These are phyloP conservation scores for Cercospora nicotianae DNA, from an alignment of 2,329 filamentous ascomycete species.

Conservation along the genomic window DNA sequence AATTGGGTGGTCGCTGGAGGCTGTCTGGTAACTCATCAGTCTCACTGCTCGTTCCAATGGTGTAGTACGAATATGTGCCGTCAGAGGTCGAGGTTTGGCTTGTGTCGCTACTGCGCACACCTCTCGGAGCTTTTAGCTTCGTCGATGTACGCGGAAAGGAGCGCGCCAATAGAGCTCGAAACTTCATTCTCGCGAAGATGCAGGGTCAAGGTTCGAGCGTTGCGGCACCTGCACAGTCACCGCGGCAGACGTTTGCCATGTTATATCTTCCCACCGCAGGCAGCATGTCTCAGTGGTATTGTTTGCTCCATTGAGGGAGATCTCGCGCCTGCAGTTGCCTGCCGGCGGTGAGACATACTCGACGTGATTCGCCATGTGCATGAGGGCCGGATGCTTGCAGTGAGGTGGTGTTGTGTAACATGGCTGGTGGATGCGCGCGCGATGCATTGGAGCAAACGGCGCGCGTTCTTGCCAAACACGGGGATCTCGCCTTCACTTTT, in stretches of 20 bases:
- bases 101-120: neutral
- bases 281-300: neutral
- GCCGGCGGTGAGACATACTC: neutral
- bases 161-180: neutral
- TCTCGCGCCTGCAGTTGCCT: neutral
- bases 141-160: neutral
- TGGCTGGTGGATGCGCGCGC: neutral
- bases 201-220: neutral
- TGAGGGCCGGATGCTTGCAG: neutral
- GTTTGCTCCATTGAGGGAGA: neutral
- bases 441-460: neutral
- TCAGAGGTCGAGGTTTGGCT: neutral
- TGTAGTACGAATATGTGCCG: neutral
- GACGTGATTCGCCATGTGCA: neutral
- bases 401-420: neutral
- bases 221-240: neutral
- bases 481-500: neutral
- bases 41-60: neutral
- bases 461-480: constrained; percentile 1
- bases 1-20: neutral
- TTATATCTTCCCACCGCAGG: neutral
- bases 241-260: neutral
- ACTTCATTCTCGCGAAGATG: neutral
- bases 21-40: neutral
- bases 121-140: neutral